Conservation (phyloP, 2,329 filamentous ascomycete species). For the Diaporthe sp. region DNA sequence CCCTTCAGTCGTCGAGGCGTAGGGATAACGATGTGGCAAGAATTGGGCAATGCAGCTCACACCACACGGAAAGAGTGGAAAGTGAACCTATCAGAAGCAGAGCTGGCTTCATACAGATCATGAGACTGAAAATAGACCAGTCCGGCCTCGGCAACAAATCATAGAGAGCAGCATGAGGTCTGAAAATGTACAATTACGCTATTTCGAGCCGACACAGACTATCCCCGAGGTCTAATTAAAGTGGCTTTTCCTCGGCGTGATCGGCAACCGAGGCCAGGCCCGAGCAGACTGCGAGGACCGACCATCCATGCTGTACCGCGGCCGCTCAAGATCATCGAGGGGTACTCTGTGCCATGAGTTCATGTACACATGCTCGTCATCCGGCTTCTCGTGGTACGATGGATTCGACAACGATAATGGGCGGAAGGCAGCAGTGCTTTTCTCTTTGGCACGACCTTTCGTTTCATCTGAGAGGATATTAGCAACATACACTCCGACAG, state of each 20-base stretch:
- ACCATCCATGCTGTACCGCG: conserved; percentile 19
- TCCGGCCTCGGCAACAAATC: not conserved
- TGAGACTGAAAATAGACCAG: not conserved
- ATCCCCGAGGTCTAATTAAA: not conserved
- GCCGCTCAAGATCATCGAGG: conserved; percentile 16
- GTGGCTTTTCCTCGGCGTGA: conserved; percentile 20
- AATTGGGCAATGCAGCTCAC: not conserved
- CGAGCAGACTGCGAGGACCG: not conserved
- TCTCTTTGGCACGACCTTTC: conserved; percentile 18
- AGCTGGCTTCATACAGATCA: fast-evolving
- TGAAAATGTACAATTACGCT: not conserved
- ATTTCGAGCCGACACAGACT: not conserved
- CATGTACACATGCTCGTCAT: conserved; percentile 10
- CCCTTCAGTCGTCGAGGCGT: not conserved
- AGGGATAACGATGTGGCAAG: not conserved
- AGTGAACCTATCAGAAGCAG: not conserved
- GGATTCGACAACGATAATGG: conserved; percentile 1
- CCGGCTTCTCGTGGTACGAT: conserved; percentile 7
- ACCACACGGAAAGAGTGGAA: not conserved
- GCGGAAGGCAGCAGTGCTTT: not conserved
- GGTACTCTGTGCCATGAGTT: conserved; percentile 9
- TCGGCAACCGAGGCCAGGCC: conserved; percentile 10
- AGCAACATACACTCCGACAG: not conserved
- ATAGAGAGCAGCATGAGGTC: too few relatives aligned
- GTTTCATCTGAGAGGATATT: not conserved